A percentile compares a stretch with the other conserved stretches of the same genome.
These are phyloP conservation scores for Xylariaceae sp. DNA, from an alignment of 2,329 filamentous ascomycete species.

Conservation along the genomic window DNA sequence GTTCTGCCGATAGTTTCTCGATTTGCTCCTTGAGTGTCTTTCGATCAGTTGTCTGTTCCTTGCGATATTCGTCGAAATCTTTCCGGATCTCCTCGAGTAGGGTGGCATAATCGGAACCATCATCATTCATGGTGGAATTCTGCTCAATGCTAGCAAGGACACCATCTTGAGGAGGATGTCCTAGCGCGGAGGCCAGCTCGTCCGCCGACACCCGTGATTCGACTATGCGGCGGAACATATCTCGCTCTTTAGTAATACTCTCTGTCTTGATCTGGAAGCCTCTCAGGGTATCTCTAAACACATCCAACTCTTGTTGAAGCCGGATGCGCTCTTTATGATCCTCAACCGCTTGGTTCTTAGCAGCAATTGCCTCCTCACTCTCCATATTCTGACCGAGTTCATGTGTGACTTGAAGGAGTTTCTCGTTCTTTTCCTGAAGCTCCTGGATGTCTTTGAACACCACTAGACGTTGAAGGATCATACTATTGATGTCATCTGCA, in stretches of 20 bases:
- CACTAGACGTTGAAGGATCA: conserved; percentile 89
- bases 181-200: conserved; percentile 73
- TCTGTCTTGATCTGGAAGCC: conserved; percentile 84
- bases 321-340: conserved; percentile 76
- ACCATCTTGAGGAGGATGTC: conserved; percentile 70
- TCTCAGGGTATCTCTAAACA: conserved; percentile 82
- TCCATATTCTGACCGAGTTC: conserved; percentile 90
- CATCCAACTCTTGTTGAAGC: conserved; percentile 74
- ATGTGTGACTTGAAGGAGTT: conserved; percentile 81
- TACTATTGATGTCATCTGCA: conserved; percentile 79
- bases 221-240: conserved; percentile 96
- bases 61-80: conserved; percentile 88
- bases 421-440: conserved; percentile 86
- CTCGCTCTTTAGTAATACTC: conserved; percentile 92
- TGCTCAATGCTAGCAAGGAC: conserved; percentile 67
- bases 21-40: conserved; percentile 84
- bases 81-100: conserved; percentile 86
- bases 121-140: conserved; percentile 61
- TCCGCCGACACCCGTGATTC: conserved; percentile 70
- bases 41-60: conserved; percentile 82
- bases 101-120: conserved; percentile 70
- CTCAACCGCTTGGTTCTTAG: conserved; percentile 66
- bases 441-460: conserved; percentile 86
- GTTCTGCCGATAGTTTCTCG: conserved; percentile 81
- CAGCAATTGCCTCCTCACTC: conserved; percentile 80